Percentiles rank a stretch among this genome's conserved stretches.
phyloP scores from a whole-genome alignment of 805 yeast genomes.

The Kodamaea leandrae region DNA sequence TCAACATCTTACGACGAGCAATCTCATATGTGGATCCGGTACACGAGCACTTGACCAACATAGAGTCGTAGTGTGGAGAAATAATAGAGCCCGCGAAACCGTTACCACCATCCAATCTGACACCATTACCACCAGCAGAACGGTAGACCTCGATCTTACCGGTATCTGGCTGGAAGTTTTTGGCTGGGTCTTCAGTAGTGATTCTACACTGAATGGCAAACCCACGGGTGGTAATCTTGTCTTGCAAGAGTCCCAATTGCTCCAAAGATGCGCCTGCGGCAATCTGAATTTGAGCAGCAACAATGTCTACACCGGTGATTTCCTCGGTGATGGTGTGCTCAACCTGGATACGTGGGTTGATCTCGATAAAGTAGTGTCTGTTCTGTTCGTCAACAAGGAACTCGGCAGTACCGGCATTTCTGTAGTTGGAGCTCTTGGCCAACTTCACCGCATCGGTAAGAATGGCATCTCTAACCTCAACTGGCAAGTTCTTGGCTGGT shows the following conservation, averaged over 20 bases:
- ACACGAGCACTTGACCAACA: constrained; percentile 96
- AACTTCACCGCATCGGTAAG: constrained; percentile 91
- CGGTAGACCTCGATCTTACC: constrained; percentile 97
- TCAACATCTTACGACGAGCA: constrained; percentile 94
- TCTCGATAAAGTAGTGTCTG: constrained; percentile 96
- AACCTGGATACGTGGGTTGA: constrained; percentile 96
- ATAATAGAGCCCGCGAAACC: constrained; percentile 96
- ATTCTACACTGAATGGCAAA: constrained; percentile 99
- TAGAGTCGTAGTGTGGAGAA: constrained; percentile 95
- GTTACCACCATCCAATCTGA: constrained; percentile 97
- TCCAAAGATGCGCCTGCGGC: constrained; percentile 96
- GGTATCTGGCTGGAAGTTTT: constrained; percentile 97
- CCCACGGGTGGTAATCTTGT: constrained; percentile 92
- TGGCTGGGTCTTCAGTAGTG: constrained; percentile 96
- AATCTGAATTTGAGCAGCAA: constrained; percentile 97
- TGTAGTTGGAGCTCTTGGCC: constrained; percentile 83
- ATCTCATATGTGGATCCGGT: constrained; percentile 97
- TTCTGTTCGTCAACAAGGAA: constrained; percentile 89
- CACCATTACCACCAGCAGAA: constrained; percentile 99
- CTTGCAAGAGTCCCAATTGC: constrained; percentile 91
- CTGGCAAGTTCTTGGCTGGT: constrained; percentile 89
- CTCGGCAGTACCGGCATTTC: constrained; percentile 98
- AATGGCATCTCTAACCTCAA: constrained; percentile 83
- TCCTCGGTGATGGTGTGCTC: constrained; percentile 99
- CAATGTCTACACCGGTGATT: constrained; percentile 96